Conservation (phyloP, 163 green algal genomes). For the Chlorella variabilis region DNA sequence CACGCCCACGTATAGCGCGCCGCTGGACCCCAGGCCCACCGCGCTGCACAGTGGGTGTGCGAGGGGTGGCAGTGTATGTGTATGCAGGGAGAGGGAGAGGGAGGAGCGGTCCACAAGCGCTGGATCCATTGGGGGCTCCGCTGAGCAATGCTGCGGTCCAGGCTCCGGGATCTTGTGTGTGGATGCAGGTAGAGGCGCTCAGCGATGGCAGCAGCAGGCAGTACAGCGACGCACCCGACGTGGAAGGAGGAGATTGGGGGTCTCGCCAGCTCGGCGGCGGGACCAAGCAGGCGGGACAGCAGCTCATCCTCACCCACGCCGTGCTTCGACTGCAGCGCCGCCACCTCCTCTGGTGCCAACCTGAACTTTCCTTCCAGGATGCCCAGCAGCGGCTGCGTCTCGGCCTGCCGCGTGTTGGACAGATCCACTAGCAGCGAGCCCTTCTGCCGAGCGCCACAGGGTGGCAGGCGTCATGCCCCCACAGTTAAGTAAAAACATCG, state of each 20-base stretch:
- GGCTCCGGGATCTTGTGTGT: no score
- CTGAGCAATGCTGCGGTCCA: no score
- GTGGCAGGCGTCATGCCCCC: no score
- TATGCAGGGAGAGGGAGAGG: no score
- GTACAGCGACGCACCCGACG: constrained; percentile 78
- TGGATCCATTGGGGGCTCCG: no score
- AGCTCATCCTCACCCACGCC: constrained; percentile 60
- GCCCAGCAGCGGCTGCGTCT: constrained; percentile 1
- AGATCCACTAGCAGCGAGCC: constrained; percentile 40
- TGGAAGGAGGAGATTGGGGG: constrained; percentile 87
- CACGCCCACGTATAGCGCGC: constrained; percentile 87
- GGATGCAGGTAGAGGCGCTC: no score
- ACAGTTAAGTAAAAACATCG: no score
- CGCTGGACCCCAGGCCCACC: constrained; percentile 78
- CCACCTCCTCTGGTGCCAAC: constrained; percentile 61
- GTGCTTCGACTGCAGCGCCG: constrained; percentile 42
- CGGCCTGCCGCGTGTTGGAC: not conserved
- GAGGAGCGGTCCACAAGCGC: no score
- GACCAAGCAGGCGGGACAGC: constrained; percentile 64
- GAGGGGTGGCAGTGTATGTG: no score
- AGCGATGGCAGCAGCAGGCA: no score
- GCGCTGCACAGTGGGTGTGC: constrained; percentile 74
- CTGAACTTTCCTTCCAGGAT: constrained; percentile 61
- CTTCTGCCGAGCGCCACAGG: constrained; percentile 39
- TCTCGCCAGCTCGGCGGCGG: constrained; percentile 72